A percentile compares a stretch with the other conserved stretches of the same genome.
These are phyloP conservation scores for Dichotomocladium elegans DNA, from an alignment of 371 early-diverging fungal genomes.

Conservation along the genomic window DNA sequence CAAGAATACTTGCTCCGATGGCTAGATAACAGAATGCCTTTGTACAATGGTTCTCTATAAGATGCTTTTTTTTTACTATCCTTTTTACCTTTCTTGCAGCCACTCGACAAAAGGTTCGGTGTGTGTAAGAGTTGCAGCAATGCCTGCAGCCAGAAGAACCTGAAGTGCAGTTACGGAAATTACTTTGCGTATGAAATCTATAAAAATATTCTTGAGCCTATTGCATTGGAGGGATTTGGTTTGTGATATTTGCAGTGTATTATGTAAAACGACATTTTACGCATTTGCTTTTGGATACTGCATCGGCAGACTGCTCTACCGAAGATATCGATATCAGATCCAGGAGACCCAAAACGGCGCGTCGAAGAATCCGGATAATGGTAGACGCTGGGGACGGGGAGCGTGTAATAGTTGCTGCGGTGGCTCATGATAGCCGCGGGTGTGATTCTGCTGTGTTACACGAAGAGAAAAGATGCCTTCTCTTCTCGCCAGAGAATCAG, in stretches of 20 bases:
- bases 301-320: slow-evolving; percentile 30
- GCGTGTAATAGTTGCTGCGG: not conserved
- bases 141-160: slow-evolving; percentile 1
- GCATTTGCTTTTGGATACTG: slow-evolving; percentile 29
- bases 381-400: not conserved
- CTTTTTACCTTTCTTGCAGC: slow-evolving; percentile 23
- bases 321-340: slow-evolving; percentile 34
- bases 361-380: not conserved
- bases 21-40: no score
- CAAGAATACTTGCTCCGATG: slow-evolving; percentile 24
- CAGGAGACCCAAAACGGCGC: slow-evolving; percentile 10
- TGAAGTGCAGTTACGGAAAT: slow-evolving; percentile 10
- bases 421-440: not conserved
- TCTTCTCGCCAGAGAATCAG: not conserved
- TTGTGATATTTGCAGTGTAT: no score
- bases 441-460: no score
- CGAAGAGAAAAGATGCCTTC: no score
- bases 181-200: slow-evolving; percentile 16
- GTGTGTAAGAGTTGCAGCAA: slow-evolving; percentile 8
- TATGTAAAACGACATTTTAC: slow-evolving; percentile 16
- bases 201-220: no score
- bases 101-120: slow-evolving; percentile 19
- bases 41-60: no score
- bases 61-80: no score
- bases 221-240: not conserved